These are phyloP conservation scores for Thuja plicata DNA, from an alignment of 83 land plant genomes.

Conservation along the genomic window DNA sequence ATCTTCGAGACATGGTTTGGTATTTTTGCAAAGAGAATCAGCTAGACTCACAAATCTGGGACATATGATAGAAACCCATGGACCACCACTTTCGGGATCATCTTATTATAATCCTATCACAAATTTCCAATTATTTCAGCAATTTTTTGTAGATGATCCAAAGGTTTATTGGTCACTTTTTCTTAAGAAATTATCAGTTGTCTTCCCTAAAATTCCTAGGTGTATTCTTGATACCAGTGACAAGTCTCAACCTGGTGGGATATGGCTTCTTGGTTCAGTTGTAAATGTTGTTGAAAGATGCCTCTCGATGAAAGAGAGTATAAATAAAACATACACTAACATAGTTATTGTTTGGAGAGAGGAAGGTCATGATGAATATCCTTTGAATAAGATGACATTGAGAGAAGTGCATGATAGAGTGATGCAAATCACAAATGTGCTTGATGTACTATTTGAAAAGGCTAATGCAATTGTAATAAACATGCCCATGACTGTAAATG, in stretches of 20 bases:
- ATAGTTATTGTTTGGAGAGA: constrained; percentile 82
- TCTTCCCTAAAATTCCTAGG: constrained; percentile 52
- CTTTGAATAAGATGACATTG: constrained; percentile 52
- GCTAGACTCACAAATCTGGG: constrained; percentile 78
- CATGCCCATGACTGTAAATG: constrained; percentile 92
- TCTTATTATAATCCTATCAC: constrained; percentile 72
- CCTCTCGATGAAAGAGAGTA: constrained; percentile 41
- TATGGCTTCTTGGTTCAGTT: constrained; percentile 85
- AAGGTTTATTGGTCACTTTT: constrained; percentile 62
- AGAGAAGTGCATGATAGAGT: constrained; percentile 75
- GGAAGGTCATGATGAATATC: constrained; percentile 65
- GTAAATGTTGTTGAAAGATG: constrained; percentile 93
- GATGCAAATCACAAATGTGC: constrained; percentile 89
- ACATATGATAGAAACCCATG: constrained; percentile 61
- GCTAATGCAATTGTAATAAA: constrained; percentile 92
- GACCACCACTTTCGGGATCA: constrained; percentile 68
- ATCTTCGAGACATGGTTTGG: too few relatives aligned
- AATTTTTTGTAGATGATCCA: constrained; percentile 73
- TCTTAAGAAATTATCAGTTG: constrained; percentile 61
- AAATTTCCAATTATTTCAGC: constrained; percentile 61
- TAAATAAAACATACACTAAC: constrained; percentile 58
- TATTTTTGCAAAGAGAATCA: too few relatives aligned
- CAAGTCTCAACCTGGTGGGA: constrained; percentile 60
- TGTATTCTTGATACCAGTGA: constrained; percentile 65
- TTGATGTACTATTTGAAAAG: constrained; percentile 64